A percentile compares a stretch with the other conserved stretches of the same genome.
Conservation (phyloP, 2,329 filamentous ascomycete species). For the Cladosporium sp. region DNA sequence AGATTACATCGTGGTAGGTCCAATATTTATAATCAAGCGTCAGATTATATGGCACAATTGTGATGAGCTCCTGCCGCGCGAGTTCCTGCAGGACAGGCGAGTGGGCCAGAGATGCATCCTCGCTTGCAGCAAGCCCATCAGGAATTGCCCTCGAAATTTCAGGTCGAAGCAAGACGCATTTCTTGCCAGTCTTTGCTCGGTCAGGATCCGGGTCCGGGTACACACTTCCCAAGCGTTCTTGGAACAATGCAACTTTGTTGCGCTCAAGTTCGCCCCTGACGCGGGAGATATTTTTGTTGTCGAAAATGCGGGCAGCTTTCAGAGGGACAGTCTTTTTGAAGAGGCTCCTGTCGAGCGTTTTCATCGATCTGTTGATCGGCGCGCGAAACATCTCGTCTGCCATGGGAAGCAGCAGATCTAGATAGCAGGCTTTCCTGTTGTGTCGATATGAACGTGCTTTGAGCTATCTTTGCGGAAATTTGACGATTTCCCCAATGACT, state of each 20-base stretch:
- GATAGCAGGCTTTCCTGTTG: neutral
- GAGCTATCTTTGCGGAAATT: conserved; percentile 21
- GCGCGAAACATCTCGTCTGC: conserved; percentile 66
- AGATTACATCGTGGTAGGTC: conserved; percentile 82
- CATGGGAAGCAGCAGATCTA: conserved; percentile 21
- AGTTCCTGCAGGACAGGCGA: conserved; percentile 68
- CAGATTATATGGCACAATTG: conserved; percentile 73
- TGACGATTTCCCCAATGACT: conserved; percentile 14
- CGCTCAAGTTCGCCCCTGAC: conserved; percentile 67
- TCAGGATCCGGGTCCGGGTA: conserved; percentile 60
- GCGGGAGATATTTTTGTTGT: conserved; percentile 71
- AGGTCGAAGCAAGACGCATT: conserved; percentile 49
- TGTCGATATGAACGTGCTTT: conserved; percentile 16
- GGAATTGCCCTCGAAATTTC: conserved; percentile 38
- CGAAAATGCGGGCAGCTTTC: conserved; percentile 74
- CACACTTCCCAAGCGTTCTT: conserved; percentile 65
- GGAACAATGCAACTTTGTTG: conserved; percentile 64
- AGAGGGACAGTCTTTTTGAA: conserved; percentile 76
- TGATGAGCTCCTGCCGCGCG: conserved; percentile 66
- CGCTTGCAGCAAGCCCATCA: conserved; percentile 41
- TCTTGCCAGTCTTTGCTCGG: conserved; percentile 49
- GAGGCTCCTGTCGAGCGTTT: conserved; percentile 76
- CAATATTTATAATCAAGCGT: conserved; percentile 81
- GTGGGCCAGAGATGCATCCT: conserved; percentile 62
- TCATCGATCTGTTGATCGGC: conserved; percentile 76